Conservation (phyloP, 169 alveolate species). For the Plasmodium gonderi region DNA sequence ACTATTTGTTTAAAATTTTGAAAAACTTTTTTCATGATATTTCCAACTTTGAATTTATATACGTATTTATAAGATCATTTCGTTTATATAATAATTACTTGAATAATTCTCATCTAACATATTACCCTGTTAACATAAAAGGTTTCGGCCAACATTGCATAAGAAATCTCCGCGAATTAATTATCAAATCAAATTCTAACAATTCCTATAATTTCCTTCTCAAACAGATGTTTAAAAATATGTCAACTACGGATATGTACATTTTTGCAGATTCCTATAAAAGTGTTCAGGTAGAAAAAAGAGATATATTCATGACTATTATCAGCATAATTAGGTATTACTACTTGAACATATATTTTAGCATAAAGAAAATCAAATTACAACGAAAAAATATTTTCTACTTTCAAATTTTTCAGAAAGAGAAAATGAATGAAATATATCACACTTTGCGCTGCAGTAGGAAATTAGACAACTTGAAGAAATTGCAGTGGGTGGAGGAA, state of each 20-base stretch:
- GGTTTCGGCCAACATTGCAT: conserved; percentile 34
- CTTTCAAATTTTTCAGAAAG: conserved; percentile 45
- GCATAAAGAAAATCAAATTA: conserved; percentile 37
- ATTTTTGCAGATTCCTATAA: conserved; percentile 70
- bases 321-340: conserved; percentile 54
- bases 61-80: conserved; percentile 73
- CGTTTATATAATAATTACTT: conserved; percentile 29
- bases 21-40: conserved; percentile 34
- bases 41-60: conserved; percentile 70
- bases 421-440: background rate
- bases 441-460: background rate
- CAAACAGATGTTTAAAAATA: conserved; percentile 49
- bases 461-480: background rate
- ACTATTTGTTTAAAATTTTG: conserved; percentile 54
- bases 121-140: conserved; percentile 70
- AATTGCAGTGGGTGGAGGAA: background rate
- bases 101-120: conserved; percentile 44
- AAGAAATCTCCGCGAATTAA: conserved; percentile 34
- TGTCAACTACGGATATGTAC: conserved; percentile 8
- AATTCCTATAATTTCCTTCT: conserved; percentile 11
- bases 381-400: conserved; percentile 55
- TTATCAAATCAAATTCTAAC: conserved; percentile 27
- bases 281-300: conserved; percentile 52
- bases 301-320: conserved; percentile 70
- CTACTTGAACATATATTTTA: conserved; percentile 57